Percentiles rank a stretch among this genome's conserved stretches.
Conservation (phyloP, 768 basidiomycete genomes). For the Tricholoma matsutake region DNA sequence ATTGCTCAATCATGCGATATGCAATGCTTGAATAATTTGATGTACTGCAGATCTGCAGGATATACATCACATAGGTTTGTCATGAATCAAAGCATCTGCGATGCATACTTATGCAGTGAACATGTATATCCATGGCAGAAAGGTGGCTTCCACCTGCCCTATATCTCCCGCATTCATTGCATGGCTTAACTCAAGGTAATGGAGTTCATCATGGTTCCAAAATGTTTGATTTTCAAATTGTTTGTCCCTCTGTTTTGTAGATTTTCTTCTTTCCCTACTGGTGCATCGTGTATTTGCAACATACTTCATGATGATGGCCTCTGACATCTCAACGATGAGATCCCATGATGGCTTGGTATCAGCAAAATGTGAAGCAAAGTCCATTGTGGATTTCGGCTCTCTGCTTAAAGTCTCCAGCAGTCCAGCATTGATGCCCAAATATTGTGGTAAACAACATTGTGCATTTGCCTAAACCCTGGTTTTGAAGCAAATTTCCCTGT, state of each 20-base stretch:
- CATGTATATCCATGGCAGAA: constrained; percentile 25
- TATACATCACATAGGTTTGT: constrained; percentile 10
- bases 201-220: constrained; percentile 7
- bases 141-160: constrained; percentile 25
- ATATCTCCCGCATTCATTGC: constrained; percentile 29
- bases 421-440: background rate
- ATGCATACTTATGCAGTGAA: constrained; percentile 16
- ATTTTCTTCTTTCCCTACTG: background rate
- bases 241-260: constrained; percentile 15
- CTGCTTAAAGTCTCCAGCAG: background rate
- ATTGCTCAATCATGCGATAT: background rate
- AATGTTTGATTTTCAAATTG: constrained; percentile 15
- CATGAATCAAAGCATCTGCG: constrained; percentile 16
- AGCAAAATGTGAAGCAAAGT: constrained; percentile 14
- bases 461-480: constrained; percentile 27
- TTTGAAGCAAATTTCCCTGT: constrained; percentile 18
- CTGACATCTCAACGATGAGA: constrained; percentile 14
- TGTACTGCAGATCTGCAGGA: constrained; percentile 12
- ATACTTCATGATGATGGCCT: constrained; percentile 9
- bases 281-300: constrained; percentile 1
- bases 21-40: background rate
- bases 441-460: constrained; percentile 24
- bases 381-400: no score
- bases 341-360: constrained; percentile 19
- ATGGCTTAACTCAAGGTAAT: constrained; percentile 29